phyloP scores from a whole-genome alignment of 208 protist genomes.

The Trypanosoma vivax region DNA sequence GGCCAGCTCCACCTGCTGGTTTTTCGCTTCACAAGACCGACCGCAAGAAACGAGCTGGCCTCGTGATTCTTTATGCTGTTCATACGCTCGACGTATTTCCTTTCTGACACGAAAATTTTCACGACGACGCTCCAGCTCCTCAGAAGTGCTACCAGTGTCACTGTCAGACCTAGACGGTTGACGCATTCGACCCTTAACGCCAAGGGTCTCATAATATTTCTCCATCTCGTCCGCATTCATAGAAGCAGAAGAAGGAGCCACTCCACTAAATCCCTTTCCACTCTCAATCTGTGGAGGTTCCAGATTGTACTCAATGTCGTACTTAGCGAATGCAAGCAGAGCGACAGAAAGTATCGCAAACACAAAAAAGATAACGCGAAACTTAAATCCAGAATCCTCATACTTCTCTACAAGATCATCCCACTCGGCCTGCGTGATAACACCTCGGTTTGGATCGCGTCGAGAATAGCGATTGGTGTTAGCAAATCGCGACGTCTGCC shows the following conservation, averaged over 20 bases:
- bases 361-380: conserved; percentile 55
- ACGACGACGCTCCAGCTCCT: conserved; percentile 37
- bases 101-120: conserved; percentile 77
- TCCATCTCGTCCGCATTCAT: conserved; percentile 42
- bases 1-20: conserved; percentile 73
- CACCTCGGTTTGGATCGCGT: conserved; percentile 53
- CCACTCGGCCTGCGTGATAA: conserved; percentile 80
- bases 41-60: conserved; percentile 79
- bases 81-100: conserved; percentile 58
- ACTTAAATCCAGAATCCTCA: conserved; percentile 66
- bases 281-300: conserved; percentile 79
- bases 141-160: neutral
- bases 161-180: neutral
- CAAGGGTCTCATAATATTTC: conserved; percentile 65
- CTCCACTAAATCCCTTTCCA: conserved; percentile 61
- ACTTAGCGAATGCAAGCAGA: conserved; percentile 58
- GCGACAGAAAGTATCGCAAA: conserved; percentile 42
- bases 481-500: conserved; percentile 14
- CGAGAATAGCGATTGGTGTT: conserved; percentile 24
- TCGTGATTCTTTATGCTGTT: conserved; percentile 54
- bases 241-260: conserved; percentile 15
- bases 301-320: conserved; percentile 80
- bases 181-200: conserved; percentile 49
- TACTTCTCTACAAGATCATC: conserved; percentile 64
- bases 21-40: conserved; percentile 58